These are phyloP conservation scores for Agrocybe chaxingu DNA, from an alignment of 768 basidiomycete genomes.

Conservation along the genomic window DNA sequence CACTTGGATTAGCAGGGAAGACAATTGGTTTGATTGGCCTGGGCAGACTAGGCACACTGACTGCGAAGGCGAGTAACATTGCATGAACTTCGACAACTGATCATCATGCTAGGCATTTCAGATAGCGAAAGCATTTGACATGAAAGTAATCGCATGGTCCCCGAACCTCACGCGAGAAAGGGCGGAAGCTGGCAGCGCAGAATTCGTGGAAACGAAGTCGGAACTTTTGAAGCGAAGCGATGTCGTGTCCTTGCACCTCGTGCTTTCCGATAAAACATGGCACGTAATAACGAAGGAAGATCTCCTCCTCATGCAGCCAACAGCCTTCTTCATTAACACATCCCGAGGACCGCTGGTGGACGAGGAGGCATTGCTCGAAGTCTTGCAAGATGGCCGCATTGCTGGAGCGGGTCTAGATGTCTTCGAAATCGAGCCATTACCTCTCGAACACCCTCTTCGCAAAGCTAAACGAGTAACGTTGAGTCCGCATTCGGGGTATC, in stretches of 20 bases:
- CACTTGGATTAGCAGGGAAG: slow-evolving; percentile 48
- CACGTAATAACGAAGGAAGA: slow-evolving; percentile 46
- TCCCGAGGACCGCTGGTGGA: slow-evolving; percentile 65
- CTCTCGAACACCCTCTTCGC: slow-evolving; percentile 51
- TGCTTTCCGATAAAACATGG: slow-evolving; percentile 47
- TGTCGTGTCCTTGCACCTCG: slow-evolving; percentile 60
- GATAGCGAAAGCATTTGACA: slow-evolving; percentile 58
- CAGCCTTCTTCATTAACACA: slow-evolving; percentile 64
- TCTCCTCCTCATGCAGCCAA: slow-evolving; percentile 51
- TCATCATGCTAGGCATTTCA: slow-evolving; percentile 15
- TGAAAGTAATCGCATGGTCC: slow-evolving; percentile 64
- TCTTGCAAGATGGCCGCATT: slow-evolving; percentile 42
- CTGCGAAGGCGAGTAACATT: slow-evolving; percentile 37
- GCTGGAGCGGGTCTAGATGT: slow-evolving; percentile 66
- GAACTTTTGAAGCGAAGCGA: slow-evolving; percentile 53
- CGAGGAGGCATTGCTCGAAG: slow-evolving; percentile 49
- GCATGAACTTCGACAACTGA: not conserved
- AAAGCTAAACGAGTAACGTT: slow-evolving; percentile 51
- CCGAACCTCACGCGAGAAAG: slow-evolving; percentile 59
- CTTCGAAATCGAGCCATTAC: slow-evolving; percentile 64
- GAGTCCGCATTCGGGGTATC: slow-evolving; percentile 62
- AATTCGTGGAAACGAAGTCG: slow-evolving; percentile 45
- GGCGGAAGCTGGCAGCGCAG: slow-evolving; percentile 48
- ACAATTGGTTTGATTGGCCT: slow-evolving; percentile 62
- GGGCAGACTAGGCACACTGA: slow-evolving; percentile 51